Evolutionary conservation across 768 basidiomycete species (phyloP).

Genomic region (Lactarius deliciosus): DNA sequence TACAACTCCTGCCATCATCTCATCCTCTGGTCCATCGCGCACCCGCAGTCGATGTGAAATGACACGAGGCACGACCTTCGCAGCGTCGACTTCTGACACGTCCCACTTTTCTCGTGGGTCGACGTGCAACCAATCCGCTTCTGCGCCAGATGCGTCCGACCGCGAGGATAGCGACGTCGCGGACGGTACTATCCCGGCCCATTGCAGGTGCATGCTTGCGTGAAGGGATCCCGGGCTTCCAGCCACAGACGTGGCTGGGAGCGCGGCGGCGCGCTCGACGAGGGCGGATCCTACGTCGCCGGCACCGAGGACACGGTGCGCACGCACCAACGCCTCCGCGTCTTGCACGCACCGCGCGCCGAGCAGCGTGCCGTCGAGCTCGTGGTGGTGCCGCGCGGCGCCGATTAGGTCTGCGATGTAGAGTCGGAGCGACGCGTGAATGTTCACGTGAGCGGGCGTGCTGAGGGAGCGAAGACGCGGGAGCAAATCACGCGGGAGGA

Average conservation of each 20-base stretch:
- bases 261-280: slow-evolving; percentile 36
- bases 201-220: slow-evolving; percentile 12
- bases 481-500: slow-evolving; percentile 35
- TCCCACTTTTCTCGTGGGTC: slow-evolving; percentile 44
- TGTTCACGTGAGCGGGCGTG: slow-evolving; percentile 22
- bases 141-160: not conserved
- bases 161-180: not conserved
- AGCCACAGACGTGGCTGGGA: slow-evolving; percentile 9
- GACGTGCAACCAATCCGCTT: slow-evolving; percentile 25
- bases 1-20: slow-evolving; percentile 62
- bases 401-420: slow-evolving; percentile 74
- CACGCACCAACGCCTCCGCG: slow-evolving; percentile 64
- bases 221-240: slow-evolving; percentile 16
- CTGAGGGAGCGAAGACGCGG: slow-evolving; percentile 34
- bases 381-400: slow-evolving; percentile 68
- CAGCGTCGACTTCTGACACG: slow-evolving; percentile 73
- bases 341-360: slow-evolving; percentile 61
- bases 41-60: slow-evolving; percentile 75
- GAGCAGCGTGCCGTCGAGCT: slow-evolving; percentile 67
- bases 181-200: slow-evolving; percentile 2
- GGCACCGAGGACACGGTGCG: slow-evolving; percentile 61
- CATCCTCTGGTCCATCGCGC: slow-evolving; percentile 66
- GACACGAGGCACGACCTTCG: slow-evolving; percentile 68
- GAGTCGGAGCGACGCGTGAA: slow-evolving; percentile 48
- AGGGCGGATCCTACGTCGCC: slow-evolving; percentile 64